Evolutionary conservation across 202 grass and related monocot genomes (phyloP), one percentile per base, ranked within the genome.

Genomic region (Musa balbisiana): DNA sequence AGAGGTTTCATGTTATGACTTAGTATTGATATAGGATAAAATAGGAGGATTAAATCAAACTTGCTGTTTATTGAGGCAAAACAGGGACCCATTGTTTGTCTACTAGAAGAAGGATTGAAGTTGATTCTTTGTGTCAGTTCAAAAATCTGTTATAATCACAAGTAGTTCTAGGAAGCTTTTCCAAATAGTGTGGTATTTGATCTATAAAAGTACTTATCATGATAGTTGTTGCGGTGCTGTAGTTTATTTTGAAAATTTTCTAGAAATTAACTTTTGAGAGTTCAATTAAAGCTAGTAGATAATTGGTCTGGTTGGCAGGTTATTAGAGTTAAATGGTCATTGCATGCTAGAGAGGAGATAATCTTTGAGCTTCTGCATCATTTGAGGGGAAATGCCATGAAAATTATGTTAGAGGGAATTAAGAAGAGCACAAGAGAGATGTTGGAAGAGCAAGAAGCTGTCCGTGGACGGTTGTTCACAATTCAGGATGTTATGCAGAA

Each of bases 401-500:
- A 75, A 82, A 64, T 17, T 75, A 80, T 93, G 79, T 80, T 90
- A 51, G 85, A 93, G 78, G 52, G 15, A 20, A 81, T 93, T 71
- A 93, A 80, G 73, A 90, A 88, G 72, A 85, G 78, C 26, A 84
- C 85, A 17, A 90, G 91, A 63, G 60, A 83, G 77, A 93, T 90
- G 87, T 80, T 90, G 16, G 79, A 90, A 55, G 87, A 93, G 72
- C 91, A 93, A 86, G 87, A 93, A 64, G 87, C 85, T 58, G 87
- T 90, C 53, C 85, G 85, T n/a, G 91, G 85, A 20, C 81, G 85
- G 23, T 64, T 93, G 26, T 90, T 93, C 68, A 93, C 91, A 20
- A 84, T 90, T 75, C 91, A 93, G 62, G 91, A 93, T 80, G 91
- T 93, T 63, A 90, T 90, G 83, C 83, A 90, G 85, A 93, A 83